Base-by-base conservation (phyloP, 1,284 basidiomycete species). In the Gymnopus androsaceus region DNA sequence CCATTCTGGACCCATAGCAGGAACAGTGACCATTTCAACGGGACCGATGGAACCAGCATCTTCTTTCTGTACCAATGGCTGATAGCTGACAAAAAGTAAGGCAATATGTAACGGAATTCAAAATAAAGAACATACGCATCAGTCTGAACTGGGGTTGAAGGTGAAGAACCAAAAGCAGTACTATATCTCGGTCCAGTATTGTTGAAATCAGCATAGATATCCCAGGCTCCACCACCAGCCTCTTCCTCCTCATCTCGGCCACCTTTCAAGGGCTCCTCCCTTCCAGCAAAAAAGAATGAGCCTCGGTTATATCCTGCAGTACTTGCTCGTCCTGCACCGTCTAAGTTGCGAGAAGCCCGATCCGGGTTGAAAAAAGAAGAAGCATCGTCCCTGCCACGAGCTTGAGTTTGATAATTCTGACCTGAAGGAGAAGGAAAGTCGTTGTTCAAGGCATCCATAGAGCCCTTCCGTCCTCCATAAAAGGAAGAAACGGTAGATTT, bases 191-290 rank as follows among this genome's bases (percentile, higher is more conserved):
- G 93, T 0, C 93, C 93, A 4, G 82, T 69, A 63, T 94, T 95
- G 75, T 95, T 94, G 71, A 95, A 95, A 73, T 95, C 93, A 8
- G 92, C 91, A 67, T 87, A 92, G 34, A 95, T 85, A 66, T 95
- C 90, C 81, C 90, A 94, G 6, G 78, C 76, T 28, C 75, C 81
- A 41, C 85, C 85, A 33, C 44, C 48, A 31, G 31, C 42, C 17
- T 50, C 55, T 53, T 74, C 73, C 58, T 78, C 76, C 65, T 90
- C 88, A 59, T 89, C 87, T 49, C 75, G 71, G n/a, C 82, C 85
- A 14, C 84, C 86, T 67, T 88, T 89, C 59, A 91, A 69, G 7
- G 89, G 89, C 64, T 89, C 88, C 62, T 80, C 78, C 60, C 89
- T 76, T 11, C 85, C 88, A 36, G 79, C 75, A 59, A 79, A 79